Conservation (phyloP, 1,139 yeast species). For the Ogataea hybrid region DNA sequence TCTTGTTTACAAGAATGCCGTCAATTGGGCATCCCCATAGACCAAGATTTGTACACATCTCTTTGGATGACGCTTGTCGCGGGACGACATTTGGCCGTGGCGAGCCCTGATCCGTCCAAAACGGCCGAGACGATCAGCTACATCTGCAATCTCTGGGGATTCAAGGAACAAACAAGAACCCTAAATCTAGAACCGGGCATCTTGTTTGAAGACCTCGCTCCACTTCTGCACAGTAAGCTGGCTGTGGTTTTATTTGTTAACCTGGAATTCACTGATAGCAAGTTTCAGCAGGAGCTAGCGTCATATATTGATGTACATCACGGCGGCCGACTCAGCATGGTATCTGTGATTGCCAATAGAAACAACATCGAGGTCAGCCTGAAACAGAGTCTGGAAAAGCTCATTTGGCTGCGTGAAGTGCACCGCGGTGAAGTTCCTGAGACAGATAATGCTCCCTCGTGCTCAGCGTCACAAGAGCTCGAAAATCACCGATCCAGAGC, state of each 20-base stretch:
- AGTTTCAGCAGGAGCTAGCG: conserved; percentile 1
- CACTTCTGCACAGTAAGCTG: not conserved
- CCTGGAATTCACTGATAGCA: not conserved
- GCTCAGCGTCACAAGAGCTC: conserved; percentile 2
- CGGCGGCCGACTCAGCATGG: not conserved
- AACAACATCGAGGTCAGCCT: conserved; percentile 1
- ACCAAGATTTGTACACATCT: conserved; percentile 19
- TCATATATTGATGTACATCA: not conserved
- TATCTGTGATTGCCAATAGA: not conserved
- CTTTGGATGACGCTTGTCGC: conserved; percentile 23
- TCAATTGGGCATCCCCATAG: conserved; percentile 9
- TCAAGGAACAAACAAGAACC: not conserved
- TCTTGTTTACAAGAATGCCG: conserved; percentile 3
- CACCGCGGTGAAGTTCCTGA: not conserved
- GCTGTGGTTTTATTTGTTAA: not conserved
- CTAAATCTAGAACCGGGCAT: not conserved
- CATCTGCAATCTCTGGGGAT: conserved; percentile 13
- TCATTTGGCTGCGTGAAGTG: conserved; percentile 10
- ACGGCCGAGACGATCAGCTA: conserved; percentile 10
- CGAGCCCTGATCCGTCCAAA: conserved; percentile 13
- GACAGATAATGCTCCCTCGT: not conserved
- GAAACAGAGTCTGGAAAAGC: conserved; percentile 9
- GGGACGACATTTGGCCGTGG: conserved; percentile 18
- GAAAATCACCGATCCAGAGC: conserved; percentile 15
- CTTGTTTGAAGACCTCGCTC: conserved; percentile 6